A percentile compares a stretch with the other conserved stretches of the same genome.
These are phyloP conservation scores for Pythium insidiosum DNA, from an alignment of 352 stramenopile species.

Conservation along the genomic window DNA sequence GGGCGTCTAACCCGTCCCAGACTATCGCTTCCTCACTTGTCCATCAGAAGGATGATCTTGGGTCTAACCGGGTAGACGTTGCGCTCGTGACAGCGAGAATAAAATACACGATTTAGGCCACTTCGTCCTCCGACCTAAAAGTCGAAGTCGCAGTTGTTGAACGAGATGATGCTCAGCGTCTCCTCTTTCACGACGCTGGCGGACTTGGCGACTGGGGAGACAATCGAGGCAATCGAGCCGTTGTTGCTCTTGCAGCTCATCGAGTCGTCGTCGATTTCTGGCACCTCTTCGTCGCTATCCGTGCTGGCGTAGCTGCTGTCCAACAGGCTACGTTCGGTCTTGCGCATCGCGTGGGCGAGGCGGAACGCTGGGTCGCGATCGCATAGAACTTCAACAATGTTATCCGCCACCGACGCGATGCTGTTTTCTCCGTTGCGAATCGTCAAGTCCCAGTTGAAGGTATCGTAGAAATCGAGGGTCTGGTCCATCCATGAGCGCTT, in stretches of 20 bases:
- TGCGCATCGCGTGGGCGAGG: conserved; percentile 49
- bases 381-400: conserved; percentile 34
- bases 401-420: conserved; percentile 40
- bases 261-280: conserved; percentile 19
- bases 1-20: too few species aligned
- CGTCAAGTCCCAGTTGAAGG: conserved; percentile 69
- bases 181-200: background rate
- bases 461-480: conserved; percentile 73
- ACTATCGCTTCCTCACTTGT: too few species aligned
- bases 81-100: too few species aligned
- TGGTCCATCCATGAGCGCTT: conserved; percentile 82
- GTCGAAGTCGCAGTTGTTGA: conserved; percentile 49
- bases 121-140: conserved; percentile 15
- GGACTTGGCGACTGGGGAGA: too few species aligned
- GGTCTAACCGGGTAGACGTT: too few species aligned
- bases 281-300: conserved; percentile 67
- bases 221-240: too few species aligned
- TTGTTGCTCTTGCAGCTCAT: too few species aligned
- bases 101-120: too few species aligned
- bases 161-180: conserved; percentile 54
- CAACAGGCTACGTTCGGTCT: conserved; percentile 19
- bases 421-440: conserved; percentile 58
- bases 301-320: conserved; percentile 50
- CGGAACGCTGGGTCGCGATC: conserved; percentile 61
- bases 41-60: too few species aligned